Evolutionary conservation across 306 rosid genomes (phyloP), one percentile per base, ranked within the genome.

Genomic region (Luffa aegyptiaca): DNA sequence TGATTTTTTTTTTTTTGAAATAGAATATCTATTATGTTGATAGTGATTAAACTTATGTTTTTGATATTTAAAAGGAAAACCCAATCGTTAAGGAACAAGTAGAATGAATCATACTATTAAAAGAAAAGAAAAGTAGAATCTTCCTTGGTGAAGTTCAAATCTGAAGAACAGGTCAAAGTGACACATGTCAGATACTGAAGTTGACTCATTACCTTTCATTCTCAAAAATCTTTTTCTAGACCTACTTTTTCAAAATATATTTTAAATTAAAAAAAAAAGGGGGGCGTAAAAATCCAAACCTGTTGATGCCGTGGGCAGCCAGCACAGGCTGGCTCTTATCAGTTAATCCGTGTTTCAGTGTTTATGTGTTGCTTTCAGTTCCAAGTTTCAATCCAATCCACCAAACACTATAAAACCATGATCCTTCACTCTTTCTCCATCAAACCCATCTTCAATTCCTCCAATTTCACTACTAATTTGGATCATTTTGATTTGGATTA

Each of bases 311-410:
- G 77, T 71, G 77, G 77, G 21, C 41, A 26, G 42, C 77, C 61
- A 55, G 8, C 77, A 79, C 79, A 84, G 72, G 82, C 85, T 86
- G 92, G 77, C 86, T 74, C 81, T 80, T 76, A 72, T 72, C 77
- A 26, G 58, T 48, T 72, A 72, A 72, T 74, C 83, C 80, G 85
- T 55, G 86, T 88, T 75, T 20, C 51, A 76, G 79, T 53, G 79
- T 52, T 41, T 7, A 3, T 61, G 41, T 61, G 17, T 61, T 31
- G 69, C 44, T 62, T 62, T 52, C 46, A 18, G 18, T 53, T 55
- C 33, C 57, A 45, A 46, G 0, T 11, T 17, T 72, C 26, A 10
- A 70, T 48, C 58, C 45, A 31, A 52, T 2, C 10, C 79, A 53
- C 79, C 79, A 75, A 52, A 75, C 63, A 55, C 79, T 57, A 76